phyloP scores from a whole-genome alignment of 2,329 filamentous ascomycete species.

The Nannizziopsis barbatae region DNA sequence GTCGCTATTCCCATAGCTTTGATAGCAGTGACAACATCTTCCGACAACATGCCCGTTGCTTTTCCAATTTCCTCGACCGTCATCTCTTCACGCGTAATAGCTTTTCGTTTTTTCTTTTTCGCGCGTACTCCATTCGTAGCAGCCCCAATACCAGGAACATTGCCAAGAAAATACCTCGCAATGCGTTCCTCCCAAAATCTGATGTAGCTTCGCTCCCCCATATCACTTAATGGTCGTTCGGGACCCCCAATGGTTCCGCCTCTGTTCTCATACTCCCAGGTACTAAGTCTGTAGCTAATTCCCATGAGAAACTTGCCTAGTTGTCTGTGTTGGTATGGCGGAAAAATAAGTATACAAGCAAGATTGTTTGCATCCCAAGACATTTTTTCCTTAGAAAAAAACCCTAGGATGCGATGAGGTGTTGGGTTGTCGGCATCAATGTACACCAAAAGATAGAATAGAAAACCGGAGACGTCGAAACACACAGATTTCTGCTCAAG shows the following conservation, averaged over 20 bases:
- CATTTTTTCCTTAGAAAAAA: constrained; percentile 98
- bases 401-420: constrained; percentile 62
- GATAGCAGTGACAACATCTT: constrained; percentile 70
- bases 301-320: constrained; percentile 84
- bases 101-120: constrained; percentile 35
- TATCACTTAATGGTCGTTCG: constrained; percentile 81
- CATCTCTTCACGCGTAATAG: constrained; percentile 38
- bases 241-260: constrained; percentile 70
- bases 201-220: constrained; percentile 71
- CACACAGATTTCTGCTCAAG: constrained; percentile 98
- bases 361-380: constrained; percentile 98
- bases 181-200: constrained; percentile 81
- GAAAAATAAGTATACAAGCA: constrained; percentile 90
- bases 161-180: constrained; percentile 49
- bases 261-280: constrained; percentile 48
- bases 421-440: constrained; percentile 41
- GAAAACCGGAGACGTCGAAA: constrained; percentile 88
- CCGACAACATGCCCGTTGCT: constrained; percentile 70
- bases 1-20: constrained; percentile 67
- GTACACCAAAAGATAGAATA: constrained; percentile 85
- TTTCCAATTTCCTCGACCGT: constrained; percentile 61
- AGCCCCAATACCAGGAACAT: constrained; percentile 18
- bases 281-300: constrained; percentile 82
- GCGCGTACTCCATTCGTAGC: constrained; percentile 8
- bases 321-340: constrained; percentile 86